These are phyloP conservation scores for Moringa oleifera DNA, from an alignment of 345 rosid genomes.

Conservation along the genomic window DNA sequence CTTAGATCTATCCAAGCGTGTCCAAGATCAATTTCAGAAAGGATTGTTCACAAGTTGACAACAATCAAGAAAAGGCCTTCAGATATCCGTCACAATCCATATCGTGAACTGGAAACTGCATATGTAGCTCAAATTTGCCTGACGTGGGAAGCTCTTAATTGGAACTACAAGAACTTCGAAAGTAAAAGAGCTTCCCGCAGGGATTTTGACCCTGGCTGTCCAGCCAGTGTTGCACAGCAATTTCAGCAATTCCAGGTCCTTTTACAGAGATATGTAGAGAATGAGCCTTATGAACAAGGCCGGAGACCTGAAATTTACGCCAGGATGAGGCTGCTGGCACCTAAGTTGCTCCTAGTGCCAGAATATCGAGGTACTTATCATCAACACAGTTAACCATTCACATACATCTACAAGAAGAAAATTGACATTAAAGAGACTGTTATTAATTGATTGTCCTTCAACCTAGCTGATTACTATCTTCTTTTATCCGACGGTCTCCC, in stretches of 20 bases:
- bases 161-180: slow-evolving; percentile 86
- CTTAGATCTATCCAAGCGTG: slow-evolving; percentile 65
- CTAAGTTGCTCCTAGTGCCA: slow-evolving; percentile 87
- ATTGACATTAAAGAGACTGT: no score
- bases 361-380: slow-evolving; percentile 67
- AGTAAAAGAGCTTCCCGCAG: slow-evolving; percentile 43
- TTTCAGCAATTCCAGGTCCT: slow-evolving; percentile 94
- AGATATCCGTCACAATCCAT: slow-evolving; percentile 63
- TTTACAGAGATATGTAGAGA: slow-evolving; percentile 80
- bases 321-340: slow-evolving; percentile 86
- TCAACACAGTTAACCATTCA: no score
- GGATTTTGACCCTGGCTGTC: slow-evolving; percentile 66
- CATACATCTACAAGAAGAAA: no score
- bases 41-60: slow-evolving; percentile 68
- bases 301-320: slow-evolving; percentile 89
- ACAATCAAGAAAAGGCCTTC: slow-evolving; percentile 43
- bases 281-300: slow-evolving; percentile 97
- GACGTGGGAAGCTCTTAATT: slow-evolving; percentile 96
- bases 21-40: slow-evolving; percentile 90
- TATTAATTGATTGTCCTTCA: no score
- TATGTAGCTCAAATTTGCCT: slow-evolving; percentile 90
- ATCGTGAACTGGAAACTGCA: slow-evolving; percentile 78
- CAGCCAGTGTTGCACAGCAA: slow-evolving; percentile 72
- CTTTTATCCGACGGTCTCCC: no score
- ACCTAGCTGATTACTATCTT: no score